Evolutionary conservation across 257 asterid genomes (phyloP), one percentile per base, ranked within the genome.

Genomic region (Schizonepeta tenuifolia): DNA sequence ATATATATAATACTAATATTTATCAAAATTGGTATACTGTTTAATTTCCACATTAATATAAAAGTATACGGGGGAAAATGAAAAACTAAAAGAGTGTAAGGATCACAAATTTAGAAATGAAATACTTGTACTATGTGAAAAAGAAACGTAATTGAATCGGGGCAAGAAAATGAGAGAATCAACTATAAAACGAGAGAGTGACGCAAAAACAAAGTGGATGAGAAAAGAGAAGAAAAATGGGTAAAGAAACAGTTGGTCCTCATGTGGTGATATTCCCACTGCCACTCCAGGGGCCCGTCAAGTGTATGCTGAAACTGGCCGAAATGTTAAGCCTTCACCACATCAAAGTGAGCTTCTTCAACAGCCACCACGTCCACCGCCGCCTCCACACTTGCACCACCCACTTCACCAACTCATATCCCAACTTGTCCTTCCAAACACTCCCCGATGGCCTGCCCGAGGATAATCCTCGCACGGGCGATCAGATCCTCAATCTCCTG

Each of bases 231-330:
- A 9, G 7, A 41, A 12, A 43, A 12, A 72, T 78, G 81, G 46
- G 56, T 10, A 18, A 59, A 31, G 58, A 65, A 65, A 65, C 69
- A 36, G 3, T 49, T 21, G 0, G 33, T 11, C 83, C 90, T 35
- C 96, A 89, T 72, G 91, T 87, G 4, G 71, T 89, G 70, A 78
- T 87, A 38, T 83, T 89, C 78, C 93, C 96, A 28, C 65, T 86
- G 20, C 94, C 94, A 0, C 79, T 89, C 21, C 96, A 87, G 17
- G 93, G 96, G 22, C 93, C 89, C 7, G 87, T 89, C 2, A 89
- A 82, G 31, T 83, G 81, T 36, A 84, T 83, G 95, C 88, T 88
- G 67, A 86, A 84, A 61, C 73, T 88, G 8, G 92, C 92, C 1
- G 84, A 88, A 21, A 55, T 88, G 40, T 17, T 86, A 2, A 82